Evolutionary conservation across 352 stramenopile species (phyloP).

Genomic region (Pythium pyrilobum): DNA sequence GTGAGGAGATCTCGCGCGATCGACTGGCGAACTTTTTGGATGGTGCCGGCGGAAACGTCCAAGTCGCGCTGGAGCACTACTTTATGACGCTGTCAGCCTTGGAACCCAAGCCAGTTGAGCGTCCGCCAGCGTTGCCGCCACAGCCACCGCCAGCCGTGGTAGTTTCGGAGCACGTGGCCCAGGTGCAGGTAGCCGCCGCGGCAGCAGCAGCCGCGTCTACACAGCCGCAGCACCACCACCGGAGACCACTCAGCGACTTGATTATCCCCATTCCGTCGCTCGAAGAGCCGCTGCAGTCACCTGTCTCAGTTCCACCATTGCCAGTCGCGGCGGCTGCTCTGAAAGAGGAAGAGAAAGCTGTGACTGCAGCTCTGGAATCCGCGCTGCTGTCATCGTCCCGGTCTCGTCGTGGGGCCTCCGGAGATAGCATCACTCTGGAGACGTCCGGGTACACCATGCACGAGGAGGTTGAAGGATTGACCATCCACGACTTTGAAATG

Average conservation of each 20-base stretch:
- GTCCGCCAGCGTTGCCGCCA: neutral
- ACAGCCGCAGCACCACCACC: conserved; percentile 33
- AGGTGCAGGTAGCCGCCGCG: conserved; percentile 8
- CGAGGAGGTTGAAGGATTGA: conserved; percentile 50
- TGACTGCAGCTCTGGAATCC: conserved; percentile 14
- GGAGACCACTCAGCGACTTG: conserved; percentile 53
- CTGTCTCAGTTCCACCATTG: neutral
- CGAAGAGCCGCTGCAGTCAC: conserved; percentile 15
- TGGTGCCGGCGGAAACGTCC: conserved; percentile 72
- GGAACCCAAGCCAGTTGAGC: conserved; percentile 15
- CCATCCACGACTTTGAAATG: conserved; percentile 91
- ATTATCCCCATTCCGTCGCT: conserved; percentile 67
- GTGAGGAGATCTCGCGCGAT: conserved; percentile 63
- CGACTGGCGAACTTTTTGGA: conserved; percentile 70
- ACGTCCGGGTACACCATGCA: conserved; percentile 6
- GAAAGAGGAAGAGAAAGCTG: conserved; percentile 10
- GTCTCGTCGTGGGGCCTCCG: conserved; percentile 9
- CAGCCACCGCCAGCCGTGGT: neutral
- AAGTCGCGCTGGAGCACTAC: conserved; percentile 86
- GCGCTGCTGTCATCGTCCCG: conserved; percentile 11
- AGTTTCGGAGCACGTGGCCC: neutral
- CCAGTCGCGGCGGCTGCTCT: neutral
- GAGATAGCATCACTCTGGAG: conserved; percentile 20
- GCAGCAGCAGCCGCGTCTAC: conserved; percentile 20
- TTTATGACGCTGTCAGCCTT: conserved; percentile 75